A percentile compares a stretch with the other conserved stretches of the same genome.
Evolutionary conservation across 202 grass and related monocot genomes (phyloP).

Genomic region (Schoenoplectus triqueter): DNA sequence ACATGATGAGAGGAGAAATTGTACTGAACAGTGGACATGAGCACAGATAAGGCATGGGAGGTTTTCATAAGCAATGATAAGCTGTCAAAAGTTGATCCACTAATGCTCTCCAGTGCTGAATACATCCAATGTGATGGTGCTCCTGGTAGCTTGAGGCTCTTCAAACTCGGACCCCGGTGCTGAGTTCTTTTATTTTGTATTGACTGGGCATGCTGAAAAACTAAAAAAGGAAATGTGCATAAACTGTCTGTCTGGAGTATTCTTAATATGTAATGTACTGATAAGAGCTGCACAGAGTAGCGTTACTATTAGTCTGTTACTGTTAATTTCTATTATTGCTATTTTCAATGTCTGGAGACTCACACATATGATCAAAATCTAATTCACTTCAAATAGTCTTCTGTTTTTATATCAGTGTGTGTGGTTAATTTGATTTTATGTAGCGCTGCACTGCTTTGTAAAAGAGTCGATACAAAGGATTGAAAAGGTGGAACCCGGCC

Average conservation of each 20-base stretch:
- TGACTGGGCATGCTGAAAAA: not conserved
- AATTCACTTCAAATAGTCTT: too few relatives aligned
- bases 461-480: slow-evolving; percentile 56
- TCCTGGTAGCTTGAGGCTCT: slow-evolving; percentile 44
- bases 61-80: slow-evolving; percentile 55
- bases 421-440: not conserved
- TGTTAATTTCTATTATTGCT: not conserved
- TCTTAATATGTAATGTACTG: not conserved
- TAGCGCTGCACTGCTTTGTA: slow-evolving; percentile 47
- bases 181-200: not conserved
- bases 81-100: slow-evolving; percentile 43
- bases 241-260: not conserved
- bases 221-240: not conserved
- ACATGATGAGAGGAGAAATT: slow-evolving; percentile 53
- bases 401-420: too few relatives aligned
- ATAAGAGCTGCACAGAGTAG: not conserved
- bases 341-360: not conserved
- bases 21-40: slow-evolving; percentile 46
- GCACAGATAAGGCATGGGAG: slow-evolving; percentile 54
- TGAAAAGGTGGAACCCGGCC: slow-evolving; percentile 47
- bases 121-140: slow-evolving; percentile 52
- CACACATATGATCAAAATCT: not conserved
- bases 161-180: slow-evolving; percentile 52
- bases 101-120: slow-evolving; percentile 53
- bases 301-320: not conserved